Evolutionary conservation across 352 stramenopile species (phyloP).

Genomic region (Pythium sp.): DNA sequence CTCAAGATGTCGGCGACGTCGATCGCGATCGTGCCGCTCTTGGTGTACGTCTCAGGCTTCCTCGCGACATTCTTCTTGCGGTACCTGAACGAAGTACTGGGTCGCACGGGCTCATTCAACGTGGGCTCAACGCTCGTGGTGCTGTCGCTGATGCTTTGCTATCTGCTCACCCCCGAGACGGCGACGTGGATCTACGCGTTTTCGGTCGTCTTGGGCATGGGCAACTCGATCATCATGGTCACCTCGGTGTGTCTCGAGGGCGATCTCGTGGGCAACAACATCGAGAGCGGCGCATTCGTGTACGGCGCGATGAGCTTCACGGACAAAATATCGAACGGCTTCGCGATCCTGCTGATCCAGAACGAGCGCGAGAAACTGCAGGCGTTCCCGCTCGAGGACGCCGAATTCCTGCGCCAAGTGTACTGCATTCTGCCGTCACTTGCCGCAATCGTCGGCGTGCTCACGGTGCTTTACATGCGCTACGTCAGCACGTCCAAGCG

Average conservation of each 20-base stretch:
- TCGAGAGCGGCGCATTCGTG: constrained; percentile 83
- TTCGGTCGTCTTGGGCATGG: constrained; percentile 72
- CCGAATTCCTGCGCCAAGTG: constrained; percentile 67
- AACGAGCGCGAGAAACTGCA: constrained; percentile 75
- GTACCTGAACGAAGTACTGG: constrained; percentile 71
- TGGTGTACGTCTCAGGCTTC: constrained; percentile 84
- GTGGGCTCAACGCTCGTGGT: constrained; percentile 56
- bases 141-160: constrained; percentile 46
- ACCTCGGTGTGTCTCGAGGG: constrained; percentile 81
- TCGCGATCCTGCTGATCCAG: constrained; percentile 80
- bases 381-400: constrained; percentile 48
- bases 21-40: constrained; percentile 79
- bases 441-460: constrained; percentile 49
- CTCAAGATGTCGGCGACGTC: constrained; percentile 82
- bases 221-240: constrained; percentile 88
- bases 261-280: constrained; percentile 77
- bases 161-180: constrained; percentile 54
- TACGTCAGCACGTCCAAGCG: constrained; percentile 48
- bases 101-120: constrained; percentile 65
- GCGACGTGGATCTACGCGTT: constrained; percentile 72
- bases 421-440: constrained; percentile 72
- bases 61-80: constrained; percentile 74
- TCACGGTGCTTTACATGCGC: constrained; percentile 75
- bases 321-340: constrained; percentile 85
- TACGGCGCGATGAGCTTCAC: constrained; percentile 88